A percentile compares a stretch with the other conserved stretches of the same genome.
phyloP scores from a whole-genome alignment of 78 protist genomes.

The Tieghemostelium lacteum region DNA sequence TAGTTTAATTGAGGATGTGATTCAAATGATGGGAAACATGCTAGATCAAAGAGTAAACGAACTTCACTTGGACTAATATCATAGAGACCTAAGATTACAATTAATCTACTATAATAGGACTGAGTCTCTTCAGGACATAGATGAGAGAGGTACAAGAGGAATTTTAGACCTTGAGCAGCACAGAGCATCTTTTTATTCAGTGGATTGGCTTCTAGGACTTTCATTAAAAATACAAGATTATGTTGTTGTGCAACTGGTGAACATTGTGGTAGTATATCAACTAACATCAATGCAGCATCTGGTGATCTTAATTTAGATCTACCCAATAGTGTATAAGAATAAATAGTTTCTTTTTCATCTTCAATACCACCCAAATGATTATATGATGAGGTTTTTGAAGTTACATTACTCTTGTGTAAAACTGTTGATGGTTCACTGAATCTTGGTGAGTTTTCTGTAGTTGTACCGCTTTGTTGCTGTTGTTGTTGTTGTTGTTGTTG shows the following conservation, averaged over 20 bases:
- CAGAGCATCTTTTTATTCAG: slow-evolving; percentile 73
- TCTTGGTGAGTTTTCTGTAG: not conserved
- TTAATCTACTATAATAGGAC: slow-evolving; percentile 59
- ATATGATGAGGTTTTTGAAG: slow-evolving; percentile 25
- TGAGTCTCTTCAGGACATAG: slow-evolving; percentile 68
- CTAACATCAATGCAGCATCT: slow-evolving; percentile 68
- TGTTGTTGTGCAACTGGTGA: slow-evolving; percentile 35
- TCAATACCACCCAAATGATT: slow-evolving; percentile 13
- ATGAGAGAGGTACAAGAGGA: slow-evolving; percentile 55
- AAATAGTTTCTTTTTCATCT: slow-evolving; percentile 68
- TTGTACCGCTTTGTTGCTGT: not conserved
- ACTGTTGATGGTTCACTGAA: not conserved
- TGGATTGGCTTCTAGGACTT: slow-evolving; percentile 66
- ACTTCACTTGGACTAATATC: slow-evolving; percentile 70
- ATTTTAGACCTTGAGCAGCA: slow-evolving; percentile 62
- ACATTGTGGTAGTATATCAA: slow-evolving; percentile 63
- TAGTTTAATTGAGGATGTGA: slow-evolving; percentile 42
- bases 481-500: too few species aligned
- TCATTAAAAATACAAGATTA: slow-evolving; percentile 49
- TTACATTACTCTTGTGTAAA: not conserved
- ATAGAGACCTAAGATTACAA: slow-evolving; percentile 68
- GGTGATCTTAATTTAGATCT: slow-evolving; percentile 46
- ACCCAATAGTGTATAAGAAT: slow-evolving; percentile 61
- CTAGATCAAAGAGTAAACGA: slow-evolving; percentile 48
- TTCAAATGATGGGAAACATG: slow-evolving; percentile 74